Evolutionary conservation across 768 basidiomycete genomes (phyloP).

Genomic region (Coprinopsis cinerea): DNA sequence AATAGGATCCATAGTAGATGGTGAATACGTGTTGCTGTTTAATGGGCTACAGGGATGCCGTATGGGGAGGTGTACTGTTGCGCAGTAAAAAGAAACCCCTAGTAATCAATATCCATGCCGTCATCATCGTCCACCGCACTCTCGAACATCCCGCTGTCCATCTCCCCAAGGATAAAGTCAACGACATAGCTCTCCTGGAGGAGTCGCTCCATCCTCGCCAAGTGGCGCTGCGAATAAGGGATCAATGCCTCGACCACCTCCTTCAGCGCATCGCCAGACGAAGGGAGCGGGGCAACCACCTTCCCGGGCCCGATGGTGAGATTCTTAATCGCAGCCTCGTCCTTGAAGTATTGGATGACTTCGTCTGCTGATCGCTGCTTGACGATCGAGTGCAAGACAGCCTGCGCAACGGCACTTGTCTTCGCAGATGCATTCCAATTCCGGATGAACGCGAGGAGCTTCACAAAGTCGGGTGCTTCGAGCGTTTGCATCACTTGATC

Average conservation of each 20-base stretch:
- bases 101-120: slow-evolving; percentile 38
- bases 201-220: slow-evolving; percentile 75
- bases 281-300: not conserved
- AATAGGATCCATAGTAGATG: slow-evolving; percentile 35
- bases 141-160: slow-evolving; percentile 75
- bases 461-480: slow-evolving; percentile 65
- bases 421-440: slow-evolving; percentile 97
- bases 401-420: slow-evolving; percentile 81
- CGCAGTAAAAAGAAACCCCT: not conserved
- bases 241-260: slow-evolving; percentile 83
- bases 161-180: slow-evolving; percentile 82
- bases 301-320: slow-evolving; percentile 20
- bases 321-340: slow-evolving; percentile 29
- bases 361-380: slow-evolving; percentile 73
- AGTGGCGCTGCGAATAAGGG: slow-evolving; percentile 93
- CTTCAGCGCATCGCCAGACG: slow-evolving; percentile 34
- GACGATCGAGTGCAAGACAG: slow-evolving; percentile 73
- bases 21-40: slow-evolving; percentile 65
- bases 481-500: slow-evolving; percentile 80
- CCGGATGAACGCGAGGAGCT: slow-evolving; percentile 74
- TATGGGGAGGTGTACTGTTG: slow-evolving; percentile 38
- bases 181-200: slow-evolving; percentile 95
- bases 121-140: slow-evolving; percentile 37
- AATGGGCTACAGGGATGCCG: slow-evolving; percentile 71
- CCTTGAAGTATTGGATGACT: slow-evolving; percentile 59